phyloP scores from a whole-genome alignment of 225 moss, liverwort and hornwort species.

The Straminergon stramineum region DNA sequence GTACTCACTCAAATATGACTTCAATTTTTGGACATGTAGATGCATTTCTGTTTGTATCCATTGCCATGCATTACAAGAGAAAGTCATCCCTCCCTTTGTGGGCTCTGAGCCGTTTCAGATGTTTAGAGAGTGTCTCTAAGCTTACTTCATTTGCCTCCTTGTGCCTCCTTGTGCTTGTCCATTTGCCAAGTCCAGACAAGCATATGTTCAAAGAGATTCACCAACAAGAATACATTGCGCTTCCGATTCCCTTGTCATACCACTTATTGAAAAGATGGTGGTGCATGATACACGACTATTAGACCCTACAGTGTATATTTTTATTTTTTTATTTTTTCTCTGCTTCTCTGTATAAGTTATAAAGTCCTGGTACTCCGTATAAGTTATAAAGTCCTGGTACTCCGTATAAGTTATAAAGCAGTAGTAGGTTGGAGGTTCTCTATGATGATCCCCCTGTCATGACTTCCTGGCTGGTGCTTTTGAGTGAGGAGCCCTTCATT shows the following conservation, averaged over 20 bases:
- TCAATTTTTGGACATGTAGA: background rate
- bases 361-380: background rate
- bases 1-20: background rate
- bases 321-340: too few species aligned
- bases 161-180: conserved; percentile 1
- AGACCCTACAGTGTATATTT: background rate
- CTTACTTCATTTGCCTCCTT: background rate
- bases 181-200: background rate
- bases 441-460: background rate
- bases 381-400: background rate
- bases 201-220: background rate
- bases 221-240: background rate
- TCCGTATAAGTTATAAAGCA: background rate
- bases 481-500: background rate
- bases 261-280: conserved; percentile 10
- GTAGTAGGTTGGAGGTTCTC: conserved; percentile 1
- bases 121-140: background rate
- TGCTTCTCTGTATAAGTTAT: background rate
- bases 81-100: background rate
- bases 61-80: background rate
- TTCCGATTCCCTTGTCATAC: background rate
- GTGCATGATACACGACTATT: background rate
- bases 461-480: background rate
- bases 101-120: background rate
- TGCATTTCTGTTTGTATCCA: background rate